These are phyloP conservation scores for Podila epigama DNA, from an alignment of 192 early-diverging fungal genomes.

Conservation along the genomic window DNA sequence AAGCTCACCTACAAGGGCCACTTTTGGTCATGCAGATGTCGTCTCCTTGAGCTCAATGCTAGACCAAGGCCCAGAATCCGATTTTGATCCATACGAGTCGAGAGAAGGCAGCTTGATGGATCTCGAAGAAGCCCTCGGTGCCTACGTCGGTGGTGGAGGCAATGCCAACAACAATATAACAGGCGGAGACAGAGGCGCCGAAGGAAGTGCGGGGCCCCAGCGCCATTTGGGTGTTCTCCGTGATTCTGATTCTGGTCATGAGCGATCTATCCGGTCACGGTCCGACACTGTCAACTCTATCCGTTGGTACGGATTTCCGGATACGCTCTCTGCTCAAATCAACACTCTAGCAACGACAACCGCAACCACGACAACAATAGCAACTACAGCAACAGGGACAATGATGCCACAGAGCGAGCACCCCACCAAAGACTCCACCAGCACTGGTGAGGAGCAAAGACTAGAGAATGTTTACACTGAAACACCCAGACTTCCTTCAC, in stretches of 20 bases:
- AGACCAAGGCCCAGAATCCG: slow-evolving; percentile 38
- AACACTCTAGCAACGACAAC: no score
- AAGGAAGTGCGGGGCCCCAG: no score
- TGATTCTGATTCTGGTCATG: not conserved
- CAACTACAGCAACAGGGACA: not conserved
- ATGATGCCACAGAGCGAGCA: no score
- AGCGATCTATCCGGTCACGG: not conserved
- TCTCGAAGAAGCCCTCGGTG: slow-evolving; percentile 8
- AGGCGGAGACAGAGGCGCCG: no score
- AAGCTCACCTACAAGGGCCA: not conserved
- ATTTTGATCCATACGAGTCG: slow-evolving; percentile 19
- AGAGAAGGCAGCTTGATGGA: slow-evolving; percentile 2
- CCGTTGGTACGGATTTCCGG: not conserved
- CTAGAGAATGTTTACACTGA: not conserved
- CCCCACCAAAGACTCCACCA: no score
- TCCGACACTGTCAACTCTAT: not conserved
- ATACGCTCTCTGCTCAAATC: not conserved
- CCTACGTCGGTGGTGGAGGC: not conserved
- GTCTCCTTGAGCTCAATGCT: slow-evolving; percentile 41
- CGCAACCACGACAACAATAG: not conserved
- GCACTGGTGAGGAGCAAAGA: no score
- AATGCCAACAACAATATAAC: no score
- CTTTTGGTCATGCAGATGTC: slow-evolving; percentile 18
- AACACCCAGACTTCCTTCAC: not conserved
- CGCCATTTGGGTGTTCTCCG: not conserved